Base-by-base conservation (phyloP, 1,139 yeast genomes). In the Insectozyma bohioensis region DNA sequence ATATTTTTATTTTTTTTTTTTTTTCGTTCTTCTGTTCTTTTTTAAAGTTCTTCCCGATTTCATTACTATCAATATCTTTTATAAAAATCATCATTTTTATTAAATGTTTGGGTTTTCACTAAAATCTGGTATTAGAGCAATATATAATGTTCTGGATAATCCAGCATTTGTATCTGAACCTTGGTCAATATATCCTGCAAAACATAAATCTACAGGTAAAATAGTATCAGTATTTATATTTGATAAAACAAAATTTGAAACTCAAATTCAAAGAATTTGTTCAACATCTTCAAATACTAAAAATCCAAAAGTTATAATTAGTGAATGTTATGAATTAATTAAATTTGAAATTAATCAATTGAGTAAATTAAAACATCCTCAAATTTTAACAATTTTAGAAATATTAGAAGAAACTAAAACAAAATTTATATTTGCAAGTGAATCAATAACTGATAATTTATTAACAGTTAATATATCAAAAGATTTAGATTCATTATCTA, bases 181-280 rank as follows among this genome's bases (percentile, higher is more conserved):
- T 12, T 92, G 97, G 97, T 58, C 78, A 8, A 77, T 92, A 0
- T 86, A 78, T 47, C 87, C 92, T 2, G 97, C 95, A 18, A 85
- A 83, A 48, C 80, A 77, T 33, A 79, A 79, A 43, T 62, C 75
- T 11, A 62, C 70, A 3, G 80, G 79, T 24, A 65, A 72, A 34
- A 51, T 63, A 36, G 95, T 80, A 1, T 84, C 95, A 6, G 94
- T 92, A 12, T 88, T 92, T 59, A 81, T 85, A 21, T 86, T 90
- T 51, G 96, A 86, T 54, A 92, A 90, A 62, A 76, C 82, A 50
- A 78, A 78, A 41, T 77, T 85, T 46, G 92, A 85, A 47, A 57
- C 72, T 9, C 66, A 65, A 36, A 58, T 87, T 12, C 47, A 63
- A 13, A 72, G 76, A 41, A 58, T 76, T 30, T 80, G 85, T 18